Conservation (phyloP, 1,284 basidiomycete genomes). For the Malassezia globosa region DNA sequence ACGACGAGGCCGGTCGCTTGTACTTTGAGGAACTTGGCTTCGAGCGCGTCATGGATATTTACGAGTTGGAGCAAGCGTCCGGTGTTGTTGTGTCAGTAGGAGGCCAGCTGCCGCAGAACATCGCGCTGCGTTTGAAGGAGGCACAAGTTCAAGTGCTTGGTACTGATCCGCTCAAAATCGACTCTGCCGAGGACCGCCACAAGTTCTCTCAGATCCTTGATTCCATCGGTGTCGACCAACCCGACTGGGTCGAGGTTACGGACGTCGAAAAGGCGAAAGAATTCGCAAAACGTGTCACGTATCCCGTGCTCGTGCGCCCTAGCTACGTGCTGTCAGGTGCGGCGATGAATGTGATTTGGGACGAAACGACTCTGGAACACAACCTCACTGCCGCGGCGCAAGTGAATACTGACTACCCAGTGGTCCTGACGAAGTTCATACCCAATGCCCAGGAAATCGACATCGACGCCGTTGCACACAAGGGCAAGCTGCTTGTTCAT, state of each 20-base stretch:
- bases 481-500: constrained; percentile 87
- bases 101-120: constrained; percentile 76
- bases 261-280: constrained; percentile 79
- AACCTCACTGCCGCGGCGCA: constrained; percentile 86
- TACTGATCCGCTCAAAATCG: constrained; percentile 88
- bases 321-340: constrained; percentile 90
- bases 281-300: constrained; percentile 71
- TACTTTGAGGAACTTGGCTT: constrained; percentile 98
- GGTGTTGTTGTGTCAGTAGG: constrained; percentile 95
- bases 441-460: constrained; percentile 96
- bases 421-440: constrained; percentile 97
- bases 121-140: constrained; percentile 85
- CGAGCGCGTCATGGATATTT: constrained; percentile 99
- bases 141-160: constrained; percentile 84
- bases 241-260: constrained; percentile 86
- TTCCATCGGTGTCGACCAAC: constrained; percentile 89
- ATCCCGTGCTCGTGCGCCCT: constrained; percentile 49
- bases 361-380: constrained; percentile 76
- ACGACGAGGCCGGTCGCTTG: constrained; percentile 92
- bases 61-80: constrained; percentile 82
- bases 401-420: constrained; percentile 92
- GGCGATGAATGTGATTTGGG: constrained; percentile 97
- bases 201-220: constrained; percentile 97
- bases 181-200: constrained; percentile 95
- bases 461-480: constrained; percentile 88